Evolutionary conservation across 441 rosid species (phyloP).

Genomic region (Gossypium gossypioides): DNA sequence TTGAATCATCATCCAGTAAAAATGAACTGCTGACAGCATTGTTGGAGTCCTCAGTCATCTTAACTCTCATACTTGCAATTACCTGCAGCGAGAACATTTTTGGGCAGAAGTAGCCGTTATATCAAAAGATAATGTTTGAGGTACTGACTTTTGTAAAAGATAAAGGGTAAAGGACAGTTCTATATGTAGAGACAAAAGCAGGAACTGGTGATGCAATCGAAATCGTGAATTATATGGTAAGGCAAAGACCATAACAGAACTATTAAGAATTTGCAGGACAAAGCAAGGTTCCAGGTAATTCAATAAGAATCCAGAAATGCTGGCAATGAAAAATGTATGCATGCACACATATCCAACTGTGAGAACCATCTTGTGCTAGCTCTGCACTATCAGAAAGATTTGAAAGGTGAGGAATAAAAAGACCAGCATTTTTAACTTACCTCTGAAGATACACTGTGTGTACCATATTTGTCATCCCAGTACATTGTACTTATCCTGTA

Average conservation of each 20-base stretch:
- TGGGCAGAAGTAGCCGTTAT: background rate
- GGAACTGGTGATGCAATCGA: background rate
- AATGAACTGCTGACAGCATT: conserved; percentile 90
- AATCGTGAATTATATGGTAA: background rate
- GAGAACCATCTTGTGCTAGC: background rate
- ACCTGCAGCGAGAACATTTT: conserved; percentile 39
- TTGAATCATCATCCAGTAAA: conserved; percentile 84
- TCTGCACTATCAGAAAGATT: background rate
- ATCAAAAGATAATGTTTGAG: background rate
- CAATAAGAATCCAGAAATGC: background rate
- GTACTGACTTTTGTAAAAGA: background rate
- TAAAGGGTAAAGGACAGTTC: background rate
- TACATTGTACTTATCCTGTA: conserved; percentile 95
- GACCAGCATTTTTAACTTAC: conserved; percentile 35
- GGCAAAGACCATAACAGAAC: background rate
- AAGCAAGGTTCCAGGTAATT: background rate
- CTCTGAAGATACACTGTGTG: conserved; percentile 85
- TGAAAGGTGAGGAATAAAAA: background rate
- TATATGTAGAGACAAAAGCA: background rate
- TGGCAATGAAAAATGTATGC: background rate
- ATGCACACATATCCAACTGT: background rate
- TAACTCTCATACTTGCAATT: conserved; percentile 77
- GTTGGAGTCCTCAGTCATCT: conserved; percentile 92
- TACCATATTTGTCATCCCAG: conserved; percentile 97
- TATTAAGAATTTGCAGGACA: background rate